phyloP scores from a whole-genome alignment of 352 stramenopile genomes.

The Phytopythium kandeliae region DNA sequence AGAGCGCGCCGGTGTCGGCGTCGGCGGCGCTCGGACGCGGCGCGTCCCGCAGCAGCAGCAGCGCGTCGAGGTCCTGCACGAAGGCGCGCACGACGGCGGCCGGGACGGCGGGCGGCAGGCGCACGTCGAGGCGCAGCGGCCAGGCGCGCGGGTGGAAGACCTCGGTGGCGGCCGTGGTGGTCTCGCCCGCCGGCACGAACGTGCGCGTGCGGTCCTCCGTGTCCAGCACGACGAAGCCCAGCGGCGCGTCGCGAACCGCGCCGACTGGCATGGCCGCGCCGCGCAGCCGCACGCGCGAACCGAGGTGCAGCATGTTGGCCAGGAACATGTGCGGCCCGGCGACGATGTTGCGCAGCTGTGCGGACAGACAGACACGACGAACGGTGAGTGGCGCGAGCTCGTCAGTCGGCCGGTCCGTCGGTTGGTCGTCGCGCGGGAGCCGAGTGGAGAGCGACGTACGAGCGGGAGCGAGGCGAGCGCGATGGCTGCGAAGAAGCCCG shows the following conservation, averaged over 20 bases:
- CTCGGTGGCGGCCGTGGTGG: conserved; percentile 41
- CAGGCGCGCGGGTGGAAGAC: conserved; percentile 49
- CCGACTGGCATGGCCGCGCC: conserved; percentile 26
- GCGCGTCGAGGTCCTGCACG: conserved; percentile 53
- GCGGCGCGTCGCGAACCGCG: conserved; percentile 43
- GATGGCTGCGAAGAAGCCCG: conserved; percentile 67
- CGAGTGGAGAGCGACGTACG: conserved; percentile 13
- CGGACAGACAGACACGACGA: conserved; percentile 7
- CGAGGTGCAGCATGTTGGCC: conserved; percentile 58
- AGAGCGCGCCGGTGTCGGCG: background rate
- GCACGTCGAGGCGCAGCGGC: conserved; percentile 47
- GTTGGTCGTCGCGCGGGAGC: background rate
- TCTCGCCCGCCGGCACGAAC: conserved; percentile 56
- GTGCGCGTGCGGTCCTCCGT: conserved; percentile 53
- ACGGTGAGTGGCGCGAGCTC: too few relatives aligned
- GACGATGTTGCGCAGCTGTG: conserved; percentile 61
- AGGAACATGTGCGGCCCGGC: conserved; percentile 76
- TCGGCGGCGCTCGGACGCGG: background rate
- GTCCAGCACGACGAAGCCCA: conserved; percentile 63
- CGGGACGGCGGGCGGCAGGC: conserved; percentile 25
- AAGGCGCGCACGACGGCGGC: conserved; percentile 39
- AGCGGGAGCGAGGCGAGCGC: conserved; percentile 48
- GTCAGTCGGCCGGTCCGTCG: too few relatives aligned
- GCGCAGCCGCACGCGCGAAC: conserved; percentile 40
- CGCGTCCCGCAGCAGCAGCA: conserved; percentile 24